phyloP scores from a whole-genome alignment of 2,329 filamentous ascomycete species.

The Dothideomycetes sp. region DNA sequence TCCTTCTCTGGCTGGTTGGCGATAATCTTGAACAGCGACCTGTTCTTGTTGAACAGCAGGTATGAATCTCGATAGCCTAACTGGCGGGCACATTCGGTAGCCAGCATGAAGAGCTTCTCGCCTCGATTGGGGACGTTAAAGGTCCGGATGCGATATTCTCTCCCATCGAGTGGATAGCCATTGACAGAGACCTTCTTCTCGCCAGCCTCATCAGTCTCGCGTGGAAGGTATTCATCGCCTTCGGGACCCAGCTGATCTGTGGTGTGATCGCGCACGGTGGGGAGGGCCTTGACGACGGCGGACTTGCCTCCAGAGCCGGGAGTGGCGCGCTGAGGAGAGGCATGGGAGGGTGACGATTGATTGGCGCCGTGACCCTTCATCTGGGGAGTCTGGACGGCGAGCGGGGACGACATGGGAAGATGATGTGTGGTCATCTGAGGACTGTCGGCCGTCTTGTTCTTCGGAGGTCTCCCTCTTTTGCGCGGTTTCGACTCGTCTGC shows the following conservation, averaged over 20 bases:
- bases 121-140: constrained; percentile 86
- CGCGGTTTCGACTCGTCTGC: constrained; percentile 36
- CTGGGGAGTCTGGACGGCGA: constrained; percentile 41
- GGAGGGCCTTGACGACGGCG: constrained; percentile 76
- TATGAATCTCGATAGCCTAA: constrained; percentile 96
- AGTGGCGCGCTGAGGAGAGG: constrained; percentile 63
- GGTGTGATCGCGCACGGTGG: constrained; percentile 92
- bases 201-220: constrained; percentile 84
- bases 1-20: constrained; percentile 94
- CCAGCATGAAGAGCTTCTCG: constrained; percentile 95
- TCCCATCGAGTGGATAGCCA: constrained; percentile 68
- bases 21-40: constrained; percentile 95
- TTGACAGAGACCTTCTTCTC: constrained; percentile 86
- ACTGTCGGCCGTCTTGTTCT: constrained; percentile 49
- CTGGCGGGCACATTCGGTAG: constrained; percentile 90
- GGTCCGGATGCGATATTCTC: constrained; percentile 85
- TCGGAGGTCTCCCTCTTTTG: constrained; percentile 54
- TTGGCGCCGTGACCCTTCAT: constrained; percentile 39
- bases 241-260: constrained; percentile 85
- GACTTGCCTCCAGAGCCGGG: constrained; percentile 55
- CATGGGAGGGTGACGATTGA: constrained; percentile 44
- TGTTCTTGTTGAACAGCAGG: constrained; percentile 95
- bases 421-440: constrained; percentile 42
- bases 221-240: constrained; percentile 87
- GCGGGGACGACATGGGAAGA: constrained; percentile 39